phyloP scores from a whole-genome alignment of 129 eudicot species.

The Solidago caesia region DNA sequence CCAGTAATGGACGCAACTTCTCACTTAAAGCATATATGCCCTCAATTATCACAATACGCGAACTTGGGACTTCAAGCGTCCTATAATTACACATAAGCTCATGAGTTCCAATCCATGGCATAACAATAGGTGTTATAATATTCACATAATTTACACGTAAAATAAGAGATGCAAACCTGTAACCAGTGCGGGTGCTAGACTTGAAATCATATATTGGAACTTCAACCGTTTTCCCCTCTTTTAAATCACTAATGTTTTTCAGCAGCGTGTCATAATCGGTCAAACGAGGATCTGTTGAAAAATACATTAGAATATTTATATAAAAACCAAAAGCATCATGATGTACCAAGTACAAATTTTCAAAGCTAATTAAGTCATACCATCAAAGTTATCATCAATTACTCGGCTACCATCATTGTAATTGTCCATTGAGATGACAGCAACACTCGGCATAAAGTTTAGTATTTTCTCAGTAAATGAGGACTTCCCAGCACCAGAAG shows the following conservation, averaged over 20 bases:
- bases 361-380: conserved; percentile 30
- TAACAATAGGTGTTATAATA: neutral
- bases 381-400: conserved; percentile 83
- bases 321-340: neutral
- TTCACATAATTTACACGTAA: neutral
- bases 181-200: conserved; percentile 86
- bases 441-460: conserved; percentile 86
- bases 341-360: neutral
- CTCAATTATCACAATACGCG: conserved; percentile 85
- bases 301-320: neutral
- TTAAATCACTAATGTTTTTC: conserved; percentile 71
- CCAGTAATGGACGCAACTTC: conserved; percentile 73
- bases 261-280: conserved; percentile 92
- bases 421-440: conserved; percentile 87
- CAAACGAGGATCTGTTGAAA: conserved; percentile 79
- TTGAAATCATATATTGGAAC: conserved; percentile 89
- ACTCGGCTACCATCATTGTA: conserved; percentile 83
- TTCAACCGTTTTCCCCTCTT: conserved; percentile 65
- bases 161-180: conserved; percentile 46
- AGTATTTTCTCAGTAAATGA: conserved; percentile 69
- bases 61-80: conserved; percentile 88
- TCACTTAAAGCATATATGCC: conserved; percentile 95
- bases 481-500: conserved; percentile 95
- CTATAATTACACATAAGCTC: conserved; percentile 39
- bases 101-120: conserved; percentile 11